Evolutionary conservation across 306 rosid genomes (phyloP).

Genomic region (Begonia peltatifolia): DNA sequence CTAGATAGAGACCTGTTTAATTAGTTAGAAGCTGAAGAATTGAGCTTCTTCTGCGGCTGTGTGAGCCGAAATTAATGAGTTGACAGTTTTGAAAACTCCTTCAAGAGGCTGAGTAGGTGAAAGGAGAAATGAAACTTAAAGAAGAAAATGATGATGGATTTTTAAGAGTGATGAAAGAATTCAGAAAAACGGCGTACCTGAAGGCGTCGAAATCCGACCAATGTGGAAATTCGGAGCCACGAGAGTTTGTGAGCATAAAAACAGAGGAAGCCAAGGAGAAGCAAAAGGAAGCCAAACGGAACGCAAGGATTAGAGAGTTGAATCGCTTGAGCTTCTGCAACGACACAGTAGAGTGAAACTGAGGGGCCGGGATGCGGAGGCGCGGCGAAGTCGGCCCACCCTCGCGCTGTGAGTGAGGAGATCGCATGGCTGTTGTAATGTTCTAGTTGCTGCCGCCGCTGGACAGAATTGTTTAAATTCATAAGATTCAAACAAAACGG

Average conservation of each 20-base stretch:
- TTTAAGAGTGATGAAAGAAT: not conserved
- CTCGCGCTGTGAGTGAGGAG: slow-evolving; percentile 50
- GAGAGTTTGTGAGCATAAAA: slow-evolving; percentile 80
- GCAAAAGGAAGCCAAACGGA: slow-evolving; percentile 66
- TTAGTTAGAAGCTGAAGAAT: slow-evolving; percentile 1
- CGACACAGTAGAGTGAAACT: slow-evolving; percentile 77
- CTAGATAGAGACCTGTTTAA: slow-evolving; percentile 1
- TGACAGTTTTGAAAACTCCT: not conserved
- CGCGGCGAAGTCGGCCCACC: slow-evolving; percentile 36
- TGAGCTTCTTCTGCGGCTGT: no score
- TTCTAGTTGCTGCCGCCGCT: not conserved
- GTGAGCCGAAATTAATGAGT: no score
- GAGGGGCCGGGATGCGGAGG: slow-evolving; percentile 15
- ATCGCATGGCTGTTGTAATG: slow-evolving; percentile 32
- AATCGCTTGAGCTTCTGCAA: slow-evolving; percentile 81
- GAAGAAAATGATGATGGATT: not conserved
- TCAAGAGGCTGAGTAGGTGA: not conserved
- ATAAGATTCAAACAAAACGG: slow-evolving; percentile 7
- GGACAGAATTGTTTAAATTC: slow-evolving; percentile 5
- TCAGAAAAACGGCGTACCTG: slow-evolving; percentile 31
- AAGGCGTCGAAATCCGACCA: slow-evolving; percentile 88
- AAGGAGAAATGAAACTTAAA: not conserved
- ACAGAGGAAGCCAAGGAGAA: slow-evolving; percentile 64
- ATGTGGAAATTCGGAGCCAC: slow-evolving; percentile 41
- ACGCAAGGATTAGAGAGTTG: slow-evolving; percentile 60